Conservation (phyloP, 306 rosid species). For the Mimosa bimucronata region DNA sequence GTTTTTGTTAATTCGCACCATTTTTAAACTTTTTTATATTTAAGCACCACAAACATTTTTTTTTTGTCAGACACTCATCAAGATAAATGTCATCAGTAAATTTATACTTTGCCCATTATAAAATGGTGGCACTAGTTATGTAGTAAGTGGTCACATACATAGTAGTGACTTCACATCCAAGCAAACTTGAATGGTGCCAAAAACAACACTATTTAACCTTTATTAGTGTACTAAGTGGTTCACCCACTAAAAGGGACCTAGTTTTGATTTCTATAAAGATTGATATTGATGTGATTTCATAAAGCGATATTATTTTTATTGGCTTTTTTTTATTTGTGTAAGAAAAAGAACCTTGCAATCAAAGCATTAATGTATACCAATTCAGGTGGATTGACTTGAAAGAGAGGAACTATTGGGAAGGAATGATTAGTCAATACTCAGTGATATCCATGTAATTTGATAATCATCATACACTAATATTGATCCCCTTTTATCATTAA, state of each 20-base stretch:
- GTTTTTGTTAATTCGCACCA: no score
- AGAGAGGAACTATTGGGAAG: background rate
- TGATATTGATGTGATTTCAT: slow-evolving; percentile 35
- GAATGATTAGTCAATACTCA: background rate
- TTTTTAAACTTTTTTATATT: no score
- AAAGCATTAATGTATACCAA: background rate
- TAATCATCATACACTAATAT: background rate
- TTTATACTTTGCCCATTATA: no score
- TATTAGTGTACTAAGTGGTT: slow-evolving; percentile 42
- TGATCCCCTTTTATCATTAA: background rate
- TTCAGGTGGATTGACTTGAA: background rate
- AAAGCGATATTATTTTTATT: background rate
- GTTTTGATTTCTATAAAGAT: slow-evolving; percentile 30
- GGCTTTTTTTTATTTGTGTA: background rate
- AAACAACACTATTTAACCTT: slow-evolving; percentile 34
- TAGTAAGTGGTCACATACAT: slow-evolving; percentile 43
- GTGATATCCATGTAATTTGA: background rate
- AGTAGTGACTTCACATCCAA: slow-evolving; percentile 35
- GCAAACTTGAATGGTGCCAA: slow-evolving; percentile 44
- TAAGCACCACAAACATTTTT: no score
- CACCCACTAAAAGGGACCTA: slow-evolving; percentile 39
- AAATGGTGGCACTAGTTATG: slow-evolving; percentile 28
- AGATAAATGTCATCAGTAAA: no score
- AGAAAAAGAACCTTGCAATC: background rate
- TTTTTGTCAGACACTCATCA: no score